phyloP scores from a whole-genome alignment of 345 rosid species.

The Noccaea bulbosa region DNA sequence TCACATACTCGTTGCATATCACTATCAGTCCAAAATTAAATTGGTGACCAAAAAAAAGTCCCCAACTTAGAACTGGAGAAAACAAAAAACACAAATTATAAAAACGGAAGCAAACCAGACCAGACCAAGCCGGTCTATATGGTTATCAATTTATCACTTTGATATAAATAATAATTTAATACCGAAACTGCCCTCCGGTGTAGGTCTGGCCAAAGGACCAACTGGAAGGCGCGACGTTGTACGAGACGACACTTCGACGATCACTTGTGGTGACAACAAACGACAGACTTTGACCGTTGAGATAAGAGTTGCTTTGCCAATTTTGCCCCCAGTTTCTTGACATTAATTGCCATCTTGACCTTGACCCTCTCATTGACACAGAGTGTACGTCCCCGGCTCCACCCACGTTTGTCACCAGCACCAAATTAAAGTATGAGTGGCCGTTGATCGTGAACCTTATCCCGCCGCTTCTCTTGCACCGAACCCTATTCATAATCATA shows the following conservation, averaged over 20 bases:
- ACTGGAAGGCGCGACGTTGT: conserved; percentile 63
- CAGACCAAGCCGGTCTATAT: background rate
- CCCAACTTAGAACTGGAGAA: conserved; percentile 39
- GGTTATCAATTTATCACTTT: background rate
- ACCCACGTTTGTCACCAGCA: conserved; percentile 71
- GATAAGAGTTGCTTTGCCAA: conserved; percentile 84
- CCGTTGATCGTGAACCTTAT: conserved; percentile 77
- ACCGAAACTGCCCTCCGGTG: conserved; percentile 63
- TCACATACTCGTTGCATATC: conserved; percentile 24
- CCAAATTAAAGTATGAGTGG: conserved; percentile 79
- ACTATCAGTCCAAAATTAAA: conserved; percentile 32
- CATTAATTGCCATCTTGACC: conserved; percentile 68
- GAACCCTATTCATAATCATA: conserved; percentile 36
- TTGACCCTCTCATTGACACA: conserved; percentile 67
- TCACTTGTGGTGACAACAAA: conserved; percentile 68
- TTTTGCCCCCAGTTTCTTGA: conserved; percentile 90
- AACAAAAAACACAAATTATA: conserved; percentile 18
- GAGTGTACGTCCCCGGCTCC: conserved; percentile 77
- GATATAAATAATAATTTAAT: conserved; percentile 25
- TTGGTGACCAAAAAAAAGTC: conserved; percentile 37
- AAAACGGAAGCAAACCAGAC: conserved; percentile 7
- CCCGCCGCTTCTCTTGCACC: conserved; percentile 71
- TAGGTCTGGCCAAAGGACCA: conserved; percentile 87
- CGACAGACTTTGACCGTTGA: conserved; percentile 73
- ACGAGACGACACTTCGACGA: conserved; percentile 63